Base-by-base conservation (phyloP, 768 basidiomycete genomes). In the Tylopilus rubrobrunneus region DNA sequence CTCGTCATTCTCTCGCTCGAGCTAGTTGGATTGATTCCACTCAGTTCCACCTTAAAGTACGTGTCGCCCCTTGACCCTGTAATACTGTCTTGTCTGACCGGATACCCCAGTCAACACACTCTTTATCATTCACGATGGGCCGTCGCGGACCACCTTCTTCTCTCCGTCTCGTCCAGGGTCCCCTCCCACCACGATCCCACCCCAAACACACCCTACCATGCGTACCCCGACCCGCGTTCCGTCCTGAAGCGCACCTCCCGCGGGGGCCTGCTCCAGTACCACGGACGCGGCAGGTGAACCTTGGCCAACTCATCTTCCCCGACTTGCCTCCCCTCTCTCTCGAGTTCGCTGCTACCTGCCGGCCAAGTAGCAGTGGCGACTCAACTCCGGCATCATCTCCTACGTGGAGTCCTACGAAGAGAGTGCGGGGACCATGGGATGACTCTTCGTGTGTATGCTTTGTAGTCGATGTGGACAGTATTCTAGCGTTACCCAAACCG, bases 191-290 rank as follows among this genome's bases (percentile, higher is more conserved):
- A n/a, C 78, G 85, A 57, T 79, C 79, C 48, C 58, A 73, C 43
- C 79, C 85, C 21, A 86, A 79, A 63, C 85, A 89, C 69, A 78
- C 73, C 14, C 74, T 89, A 58, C 89, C 89, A 12, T 78, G 81
- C n/a, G 23, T 84, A 27, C 88, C 88, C 11, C 73, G 73, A 37
- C 85, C 85, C 0, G 72, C 73, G 27, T 78, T 81, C 52, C 65
- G 74, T 31, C 70, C 72, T 45, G 65, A 71, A 23, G 63, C 66
- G 27, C 52, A 49, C 4, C 56, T 72, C 27, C 56, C 59, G 25
- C 65, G 62, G 17, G 58, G 56, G 0, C 64, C 67, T 1, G 31
- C 58, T 0, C 62, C 65, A 0, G 59, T 60, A 2, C 58, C 53
- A 46, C 67, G 62, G 44, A 56, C 45, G 23, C 57, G 48, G 23